phyloP scores from a whole-genome alignment of 306 rosid species.

The Corylus americana region DNA sequence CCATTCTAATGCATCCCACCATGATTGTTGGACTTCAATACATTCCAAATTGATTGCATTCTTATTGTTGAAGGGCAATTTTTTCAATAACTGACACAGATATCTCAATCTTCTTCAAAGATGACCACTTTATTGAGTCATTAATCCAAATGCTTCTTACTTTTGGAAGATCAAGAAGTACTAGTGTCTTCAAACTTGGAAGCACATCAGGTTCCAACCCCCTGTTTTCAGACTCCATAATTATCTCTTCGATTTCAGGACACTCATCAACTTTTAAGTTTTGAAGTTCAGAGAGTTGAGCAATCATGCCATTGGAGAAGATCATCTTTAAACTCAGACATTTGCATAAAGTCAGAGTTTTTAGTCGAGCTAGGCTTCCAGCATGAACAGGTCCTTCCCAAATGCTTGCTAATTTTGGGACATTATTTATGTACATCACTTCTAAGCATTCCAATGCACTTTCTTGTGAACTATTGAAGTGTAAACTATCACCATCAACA shows the following conservation, averaged over 20 bases:
- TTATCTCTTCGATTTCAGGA: conserved; percentile 20
- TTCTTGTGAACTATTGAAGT: not conserved
- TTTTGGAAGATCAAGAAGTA: too few relatives aligned
- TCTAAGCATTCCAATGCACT: conserved; percentile 24
- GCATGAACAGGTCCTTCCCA: conserved; percentile 12
- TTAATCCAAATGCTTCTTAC: too few relatives aligned
- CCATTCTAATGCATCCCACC: too few relatives aligned
- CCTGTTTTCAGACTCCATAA: not conserved
- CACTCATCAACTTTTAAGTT: conserved; percentile 20
- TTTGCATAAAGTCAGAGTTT: conserved; percentile 16
- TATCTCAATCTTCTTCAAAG: too few relatives aligned
- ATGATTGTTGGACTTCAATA: too few relatives aligned
- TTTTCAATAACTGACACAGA: too few relatives aligned
- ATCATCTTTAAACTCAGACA: conserved; percentile 20
- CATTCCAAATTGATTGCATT: too few relatives aligned
- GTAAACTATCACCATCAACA: not conserved
- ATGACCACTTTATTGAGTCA: too few relatives aligned
- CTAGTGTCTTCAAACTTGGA: too few relatives aligned
- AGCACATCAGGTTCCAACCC: too few relatives aligned
- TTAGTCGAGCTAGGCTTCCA: conserved; percentile 24
- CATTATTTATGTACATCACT: conserved; percentile 16
- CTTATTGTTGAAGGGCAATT: too few relatives aligned
- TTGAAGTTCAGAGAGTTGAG: conserved; percentile 15
- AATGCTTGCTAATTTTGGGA: conserved; percentile 5
- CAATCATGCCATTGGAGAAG: conserved; percentile 10